Conservation (phyloP, 2,329 filamentous ascomycete genomes). For the Cadophora gregata region DNA sequence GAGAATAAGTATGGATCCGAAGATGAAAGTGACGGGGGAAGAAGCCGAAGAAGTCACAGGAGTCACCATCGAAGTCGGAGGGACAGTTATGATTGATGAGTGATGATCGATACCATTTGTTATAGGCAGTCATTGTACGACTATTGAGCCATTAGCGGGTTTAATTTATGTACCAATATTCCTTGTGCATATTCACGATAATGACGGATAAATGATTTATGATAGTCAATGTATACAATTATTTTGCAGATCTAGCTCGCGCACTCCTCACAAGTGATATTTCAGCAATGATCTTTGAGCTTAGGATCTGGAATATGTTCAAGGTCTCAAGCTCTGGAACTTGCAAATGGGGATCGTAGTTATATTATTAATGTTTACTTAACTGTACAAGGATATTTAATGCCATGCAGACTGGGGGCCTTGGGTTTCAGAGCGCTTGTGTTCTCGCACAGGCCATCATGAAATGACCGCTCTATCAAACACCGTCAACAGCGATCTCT, state of each 20-base stretch:
- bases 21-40: constrained; percentile 16
- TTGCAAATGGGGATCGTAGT: too few relatives aligned
- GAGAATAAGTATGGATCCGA: constrained; percentile 28
- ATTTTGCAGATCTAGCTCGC: background rate
- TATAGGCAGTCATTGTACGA: background rate
- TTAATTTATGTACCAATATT: background rate
- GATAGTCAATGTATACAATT: background rate
- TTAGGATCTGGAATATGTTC: too few relatives aligned
- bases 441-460: too few relatives aligned
- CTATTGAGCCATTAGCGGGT: background rate
- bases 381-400: too few relatives aligned
- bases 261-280: too few relatives aligned
- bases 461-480: too few relatives aligned
- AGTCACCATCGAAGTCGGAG: constrained; percentile 9
- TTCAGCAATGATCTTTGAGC: too few relatives aligned
- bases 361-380: too few relatives aligned
- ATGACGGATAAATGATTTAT: background rate
- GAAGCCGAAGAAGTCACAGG: constrained; percentile 13
- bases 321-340: too few relatives aligned
- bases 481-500: too few relatives aligned
- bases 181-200: constrained; percentile 5
- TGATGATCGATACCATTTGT: background rate
- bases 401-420: too few relatives aligned
- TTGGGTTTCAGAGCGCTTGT: too few relatives aligned
- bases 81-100: constrained; percentile 18